These are phyloP conservation scores for Exserohilum turcica DNA, from an alignment of 2,329 filamentous ascomycete genomes.

Conservation along the genomic window DNA sequence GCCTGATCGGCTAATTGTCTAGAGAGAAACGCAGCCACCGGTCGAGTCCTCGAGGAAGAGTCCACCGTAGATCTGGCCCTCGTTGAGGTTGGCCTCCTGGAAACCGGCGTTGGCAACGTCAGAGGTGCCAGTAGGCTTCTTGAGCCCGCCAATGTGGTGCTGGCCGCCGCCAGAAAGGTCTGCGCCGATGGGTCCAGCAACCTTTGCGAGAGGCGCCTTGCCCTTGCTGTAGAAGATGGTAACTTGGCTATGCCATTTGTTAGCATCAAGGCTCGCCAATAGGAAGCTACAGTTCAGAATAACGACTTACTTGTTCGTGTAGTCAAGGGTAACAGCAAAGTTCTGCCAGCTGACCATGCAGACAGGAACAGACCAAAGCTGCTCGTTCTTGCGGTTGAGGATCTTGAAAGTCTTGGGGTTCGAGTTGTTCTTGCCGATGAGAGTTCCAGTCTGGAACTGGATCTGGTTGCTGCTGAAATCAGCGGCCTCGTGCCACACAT, in stretches of 20 bases:
- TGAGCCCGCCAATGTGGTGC: slow-evolving; percentile 66
- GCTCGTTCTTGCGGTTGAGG: slow-evolving; percentile 40
- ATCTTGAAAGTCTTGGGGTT: slow-evolving; percentile 54
- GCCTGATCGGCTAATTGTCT: not conserved
- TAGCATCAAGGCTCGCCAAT: not conserved
- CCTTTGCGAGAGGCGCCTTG: slow-evolving; percentile 51
- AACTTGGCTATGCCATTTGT: slow-evolving; percentile 52
- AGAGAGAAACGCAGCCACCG: slow-evolving; percentile 42
- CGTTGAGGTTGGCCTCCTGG: slow-evolving; percentile 42
- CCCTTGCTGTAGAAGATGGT: slow-evolving; percentile 63
- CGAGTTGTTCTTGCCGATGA: slow-evolving; percentile 52
- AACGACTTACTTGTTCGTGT: slow-evolving; percentile 59
- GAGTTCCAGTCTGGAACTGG: slow-evolving; percentile 60
- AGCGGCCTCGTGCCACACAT: slow-evolving; percentile 48
- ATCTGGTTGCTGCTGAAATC: slow-evolving; percentile 51
- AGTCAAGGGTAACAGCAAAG: slow-evolving; percentile 65
- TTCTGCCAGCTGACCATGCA: slow-evolving; percentile 63
- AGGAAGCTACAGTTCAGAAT: not conserved
- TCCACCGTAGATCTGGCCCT: slow-evolving; percentile 49
- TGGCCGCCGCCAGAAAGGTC: slow-evolving; percentile 64
- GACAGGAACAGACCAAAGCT: slow-evolving; percentile 59
- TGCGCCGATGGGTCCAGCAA: slow-evolving; percentile 56
- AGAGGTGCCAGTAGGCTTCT: slow-evolving; percentile 60
- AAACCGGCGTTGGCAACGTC: slow-evolving; percentile 48
- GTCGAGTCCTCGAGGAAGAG: slow-evolving; percentile 48